These are phyloP conservation scores for Vigna reflexopilosa DNA, from an alignment of 306 rosid genomes.

Conservation along the genomic window DNA sequence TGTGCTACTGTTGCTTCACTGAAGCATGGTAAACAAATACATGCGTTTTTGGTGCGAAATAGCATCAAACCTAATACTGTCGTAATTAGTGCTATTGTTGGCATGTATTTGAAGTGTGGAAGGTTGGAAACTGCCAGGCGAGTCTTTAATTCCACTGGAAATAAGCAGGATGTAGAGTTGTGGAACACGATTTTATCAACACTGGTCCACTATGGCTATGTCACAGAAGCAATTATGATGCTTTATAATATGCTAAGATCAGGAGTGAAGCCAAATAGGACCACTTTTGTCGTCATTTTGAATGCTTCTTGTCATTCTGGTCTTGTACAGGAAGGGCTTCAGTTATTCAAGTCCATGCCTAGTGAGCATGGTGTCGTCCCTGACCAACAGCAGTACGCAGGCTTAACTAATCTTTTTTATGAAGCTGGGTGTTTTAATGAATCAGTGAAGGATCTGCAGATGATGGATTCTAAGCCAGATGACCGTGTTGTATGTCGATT, in stretches of 20 bases:
- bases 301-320: slow-evolving; percentile 84
- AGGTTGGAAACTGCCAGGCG: slow-evolving; percentile 56
- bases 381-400: slow-evolving; percentile 80
- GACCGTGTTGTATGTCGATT: slow-evolving; percentile 63
- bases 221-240: slow-evolving; percentile 62
- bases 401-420: slow-evolving; percentile 75
- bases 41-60: slow-evolving; percentile 62
- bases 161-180: slow-evolving; percentile 67
- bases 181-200: slow-evolving; percentile 87
- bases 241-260: slow-evolving; percentile 63
- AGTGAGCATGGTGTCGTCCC: slow-evolving; percentile 61
- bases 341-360: slow-evolving; percentile 68
- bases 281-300: slow-evolving; percentile 66
- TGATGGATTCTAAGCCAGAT: slow-evolving; percentile 62
- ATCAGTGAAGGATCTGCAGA: slow-evolving; percentile 54
- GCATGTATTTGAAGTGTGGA: slow-evolving; percentile 88
- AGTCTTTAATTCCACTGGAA: slow-evolving; percentile 58
- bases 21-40: slow-evolving; percentile 76
- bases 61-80: slow-evolving; percentile 67
- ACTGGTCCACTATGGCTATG: slow-evolving; percentile 68
- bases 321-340: slow-evolving; percentile 73
- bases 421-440: slow-evolving; percentile 62
- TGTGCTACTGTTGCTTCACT: slow-evolving; percentile 71
- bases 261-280: slow-evolving; percentile 68
- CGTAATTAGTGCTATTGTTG: slow-evolving; percentile 77